Conservation (phyloP, 2,329 filamentous ascomycete species). For the Fusarium algeriense region DNA sequence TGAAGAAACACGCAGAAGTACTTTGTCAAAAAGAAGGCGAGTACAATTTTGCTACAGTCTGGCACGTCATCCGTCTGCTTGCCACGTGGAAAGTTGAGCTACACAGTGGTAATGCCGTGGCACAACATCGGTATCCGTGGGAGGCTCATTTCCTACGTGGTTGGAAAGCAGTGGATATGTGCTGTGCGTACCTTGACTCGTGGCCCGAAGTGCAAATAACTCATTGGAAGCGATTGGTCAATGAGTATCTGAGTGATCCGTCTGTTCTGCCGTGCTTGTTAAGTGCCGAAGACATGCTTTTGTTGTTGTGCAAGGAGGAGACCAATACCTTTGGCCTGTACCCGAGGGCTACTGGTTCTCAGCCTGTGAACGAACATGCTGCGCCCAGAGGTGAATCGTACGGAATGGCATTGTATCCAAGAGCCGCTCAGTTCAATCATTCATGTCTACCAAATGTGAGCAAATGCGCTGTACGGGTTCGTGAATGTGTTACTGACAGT, state of each 20-base stretch:
- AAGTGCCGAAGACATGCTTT: conserved; percentile 38
- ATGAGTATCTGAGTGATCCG: conserved; percentile 41
- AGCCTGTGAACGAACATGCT: conserved; percentile 19
- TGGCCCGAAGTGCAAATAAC: conserved; percentile 45
- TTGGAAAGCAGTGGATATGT: conserved; percentile 45
- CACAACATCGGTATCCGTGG: conserved; percentile 7
- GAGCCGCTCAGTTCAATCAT: conserved; percentile 49
- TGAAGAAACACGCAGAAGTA: conserved; percentile 31
- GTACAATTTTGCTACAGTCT: conserved; percentile 48
- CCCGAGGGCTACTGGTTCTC: conserved; percentile 40
- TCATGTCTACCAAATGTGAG: conserved; percentile 49
- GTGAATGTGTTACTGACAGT: background rate
- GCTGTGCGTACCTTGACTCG: conserved; percentile 47
- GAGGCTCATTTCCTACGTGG: conserved; percentile 40
- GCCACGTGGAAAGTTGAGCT: conserved; percentile 43
- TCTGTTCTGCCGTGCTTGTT: conserved; percentile 27
- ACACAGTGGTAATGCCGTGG: background rate
- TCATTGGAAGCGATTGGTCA: conserved; percentile 44
- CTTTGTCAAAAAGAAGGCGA: conserved; percentile 38
- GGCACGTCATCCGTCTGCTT: conserved; percentile 48
- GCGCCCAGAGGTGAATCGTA: conserved; percentile 43
- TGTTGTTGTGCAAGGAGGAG: conserved; percentile 48
- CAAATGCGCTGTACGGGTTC: accelerated
- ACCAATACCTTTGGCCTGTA: conserved; percentile 50
- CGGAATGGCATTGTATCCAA: conserved; percentile 45